A percentile compares a stretch with the other conserved stretches of the same genome.
Evolutionary conservation across 805 yeast genomes (phyloP).

Genomic region (Candida dajiaensis): DNA sequence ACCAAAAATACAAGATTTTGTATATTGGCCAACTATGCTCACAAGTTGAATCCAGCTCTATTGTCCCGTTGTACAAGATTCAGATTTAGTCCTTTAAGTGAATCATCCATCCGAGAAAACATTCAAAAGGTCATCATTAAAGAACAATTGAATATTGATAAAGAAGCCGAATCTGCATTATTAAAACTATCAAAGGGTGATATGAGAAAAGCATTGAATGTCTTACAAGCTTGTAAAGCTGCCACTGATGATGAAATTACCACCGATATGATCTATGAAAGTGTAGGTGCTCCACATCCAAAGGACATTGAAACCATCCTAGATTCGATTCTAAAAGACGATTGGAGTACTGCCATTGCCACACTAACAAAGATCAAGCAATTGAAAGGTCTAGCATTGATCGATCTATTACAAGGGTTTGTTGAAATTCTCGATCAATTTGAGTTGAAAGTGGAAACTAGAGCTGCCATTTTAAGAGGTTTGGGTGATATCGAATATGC

Average conservation of each 20-base stretch:
- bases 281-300: slow-evolving; percentile 95
- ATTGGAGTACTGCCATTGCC: slow-evolving; percentile 73
- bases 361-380: slow-evolving; percentile 63
- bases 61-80: slow-evolving; percentile 93
- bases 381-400: slow-evolving; percentile 80
- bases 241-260: slow-evolving; percentile 61
- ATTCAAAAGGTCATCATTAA: slow-evolving; percentile 60
- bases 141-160: slow-evolving; percentile 56
- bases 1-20: slow-evolving; percentile 95
- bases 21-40: slow-evolving; percentile 92
- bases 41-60: slow-evolving; percentile 91
- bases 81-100: slow-evolving; percentile 78
- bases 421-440: slow-evolving; percentile 63
- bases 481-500: slow-evolving; percentile 88
- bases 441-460: slow-evolving; percentile 56
- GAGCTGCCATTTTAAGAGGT: slow-evolving; percentile 61
- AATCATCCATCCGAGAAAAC: slow-evolving; percentile 62
- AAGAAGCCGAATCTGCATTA: slow-evolving; percentile 60
- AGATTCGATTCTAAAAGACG: slow-evolving; percentile 75
- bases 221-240: slow-evolving; percentile 89
- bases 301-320: slow-evolving; percentile 70
- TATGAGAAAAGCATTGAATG: slow-evolving; percentile 93
- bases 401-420: slow-evolving; percentile 77
- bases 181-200: slow-evolving; percentile 83
- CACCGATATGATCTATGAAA: slow-evolving; percentile 77